Evolutionary conservation across 371 early-diverging fungal genomes (phyloP), one percentile per base, ranked within the genome.

Genomic region (Syncephalastrum sp.): DNA sequence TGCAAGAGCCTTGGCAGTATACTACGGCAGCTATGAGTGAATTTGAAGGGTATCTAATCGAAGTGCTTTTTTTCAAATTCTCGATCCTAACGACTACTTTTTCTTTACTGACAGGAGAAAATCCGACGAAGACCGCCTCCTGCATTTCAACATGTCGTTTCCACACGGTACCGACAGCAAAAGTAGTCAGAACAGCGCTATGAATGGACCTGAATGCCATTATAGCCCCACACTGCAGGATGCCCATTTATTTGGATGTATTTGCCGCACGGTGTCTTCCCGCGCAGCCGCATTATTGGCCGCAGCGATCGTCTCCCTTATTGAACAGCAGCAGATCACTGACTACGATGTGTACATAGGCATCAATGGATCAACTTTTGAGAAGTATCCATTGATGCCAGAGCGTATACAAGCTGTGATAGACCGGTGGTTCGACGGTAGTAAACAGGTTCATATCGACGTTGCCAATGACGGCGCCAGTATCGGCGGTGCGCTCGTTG

Each of bases 11-110:
- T 6, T 88, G 86, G 71, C 65, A 64, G n/a, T 91, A 93, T 54
- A 82, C 87, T 27, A 91, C 92, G 19, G 81, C 86, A 8, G 77
- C 83, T 68, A 86, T 92, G 87, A 71, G 77, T 27, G 60, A 65
- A 8, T 63, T 82, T 53, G 82, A 79, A 69, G 42, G 56, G 59
- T 59, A 52, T 7, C 38, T 8, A 33, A 33, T 33, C 38, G 12
- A 33, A 33, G 0, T 33, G 8, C 10, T 33, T 33, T 33, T 33
- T 69, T 84, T 53, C 81, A 84, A 53, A 68, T 86, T 16, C 67
- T 92, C 54, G 89, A 95, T 59, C 82, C 92, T 41, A 79, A 87
- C 43, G 70, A 81, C 47, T 77, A 79, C 49, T 86, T 84, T 50
- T 68, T 69, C 29, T 61, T 94, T 16, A 93, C 92, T 65, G 68